Percentiles rank a stretch among this genome's conserved stretches.
phyloP scores from a whole-genome alignment of 2,329 filamentous ascomycete genomes.

The Pseudogymnoascus sp. region DNA sequence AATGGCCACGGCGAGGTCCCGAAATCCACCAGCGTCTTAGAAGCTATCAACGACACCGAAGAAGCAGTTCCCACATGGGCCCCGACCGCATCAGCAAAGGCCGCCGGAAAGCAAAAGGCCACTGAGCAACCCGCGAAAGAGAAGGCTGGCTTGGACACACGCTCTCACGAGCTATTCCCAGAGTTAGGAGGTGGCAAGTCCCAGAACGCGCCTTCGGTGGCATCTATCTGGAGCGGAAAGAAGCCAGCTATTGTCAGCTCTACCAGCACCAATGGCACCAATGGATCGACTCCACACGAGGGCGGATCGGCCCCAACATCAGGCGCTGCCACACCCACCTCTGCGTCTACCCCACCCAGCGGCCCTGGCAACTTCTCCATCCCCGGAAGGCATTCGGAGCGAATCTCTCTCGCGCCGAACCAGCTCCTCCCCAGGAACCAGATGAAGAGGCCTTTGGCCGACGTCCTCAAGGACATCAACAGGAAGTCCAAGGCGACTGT shows the following conservation, averaged over 20 bases:
- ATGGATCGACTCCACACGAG: conserved; percentile 49
- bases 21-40: conserved; percentile 33
- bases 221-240: conserved; percentile 73
- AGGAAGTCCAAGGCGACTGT: conserved; percentile 83
- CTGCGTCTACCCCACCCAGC: conserved; percentile 27
- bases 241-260: conserved; percentile 51
- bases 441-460: conserved; percentile 76
- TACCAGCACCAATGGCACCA: conserved; percentile 40
- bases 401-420: conserved; percentile 64
- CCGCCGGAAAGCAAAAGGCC: conserved; percentile 62
- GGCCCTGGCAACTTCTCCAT: conserved; percentile 59
- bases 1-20: conserved; percentile 50
- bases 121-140: conserved; percentile 37
- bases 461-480: conserved; percentile 88
- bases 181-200: conserved; percentile 68
- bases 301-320: conserved; percentile 54
- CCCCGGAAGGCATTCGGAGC: conserved; percentile 76
- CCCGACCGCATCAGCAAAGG: conserved; percentile 53
- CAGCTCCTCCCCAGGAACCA: conserved; percentile 71
- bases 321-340: conserved; percentile 45
- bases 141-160: conserved; percentile 60
- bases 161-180: conserved; percentile 91
- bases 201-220: conserved; percentile 52
- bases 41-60: conserved; percentile 30
- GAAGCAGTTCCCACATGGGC: conserved; percentile 43